A percentile compares a stretch with the other conserved stretches of the same genome.
Evolutionary conservation across 2,329 filamentous ascomycete species (phyloP).

Genomic region (Xylariaceae sp.): DNA sequence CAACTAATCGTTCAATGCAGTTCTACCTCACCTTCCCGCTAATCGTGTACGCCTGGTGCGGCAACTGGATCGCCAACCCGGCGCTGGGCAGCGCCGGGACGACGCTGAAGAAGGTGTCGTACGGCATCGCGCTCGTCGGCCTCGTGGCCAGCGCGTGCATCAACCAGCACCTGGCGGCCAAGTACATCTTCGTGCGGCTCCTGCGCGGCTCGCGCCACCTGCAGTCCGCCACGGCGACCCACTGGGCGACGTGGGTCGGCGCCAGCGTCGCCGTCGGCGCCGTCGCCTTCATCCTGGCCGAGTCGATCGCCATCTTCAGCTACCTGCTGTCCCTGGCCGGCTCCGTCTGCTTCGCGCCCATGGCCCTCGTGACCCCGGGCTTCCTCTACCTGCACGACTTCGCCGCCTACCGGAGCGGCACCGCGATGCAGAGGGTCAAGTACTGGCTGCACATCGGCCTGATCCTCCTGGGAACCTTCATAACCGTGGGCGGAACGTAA

Average conservation of each 20-base stretch:
- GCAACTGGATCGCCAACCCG: slow-evolving; percentile 54
- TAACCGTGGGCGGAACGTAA: slow-evolving; percentile 10
- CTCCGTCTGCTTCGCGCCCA: slow-evolving; percentile 10
- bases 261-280: slow-evolving; percentile 2
- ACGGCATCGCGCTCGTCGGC: slow-evolving; percentile 50
- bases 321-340: slow-evolving; percentile 8
- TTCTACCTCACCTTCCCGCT: slow-evolving; percentile 51
- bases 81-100: slow-evolving; percentile 53
- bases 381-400: slow-evolving; percentile 8
- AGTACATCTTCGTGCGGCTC: slow-evolving; percentile 26
- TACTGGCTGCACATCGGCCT: slow-evolving; percentile 6
- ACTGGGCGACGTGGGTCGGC: background rate
- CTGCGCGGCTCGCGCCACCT: slow-evolving; percentile 23
- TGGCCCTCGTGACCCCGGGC: slow-evolving; percentile 6
- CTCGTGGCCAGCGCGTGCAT: slow-evolving; percentile 35
- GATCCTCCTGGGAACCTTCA: slow-evolving; percentile 5
- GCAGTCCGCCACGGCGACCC: slow-evolving; percentile 18
- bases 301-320: slow-evolving; percentile 10
- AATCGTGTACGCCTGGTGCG: slow-evolving; percentile 55
- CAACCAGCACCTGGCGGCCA: slow-evolving; percentile 24
- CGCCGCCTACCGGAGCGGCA: slow-evolving; percentile 3
- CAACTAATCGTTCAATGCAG: background rate
- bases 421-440: slow-evolving; percentile 2
- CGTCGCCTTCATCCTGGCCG: slow-evolving; percentile 8
- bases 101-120: slow-evolving; percentile 53